These are phyloP conservation scores for Rutidosis leptorrhynchoides DNA, from an alignment of 129 eudicot species.

Conservation along the genomic window DNA sequence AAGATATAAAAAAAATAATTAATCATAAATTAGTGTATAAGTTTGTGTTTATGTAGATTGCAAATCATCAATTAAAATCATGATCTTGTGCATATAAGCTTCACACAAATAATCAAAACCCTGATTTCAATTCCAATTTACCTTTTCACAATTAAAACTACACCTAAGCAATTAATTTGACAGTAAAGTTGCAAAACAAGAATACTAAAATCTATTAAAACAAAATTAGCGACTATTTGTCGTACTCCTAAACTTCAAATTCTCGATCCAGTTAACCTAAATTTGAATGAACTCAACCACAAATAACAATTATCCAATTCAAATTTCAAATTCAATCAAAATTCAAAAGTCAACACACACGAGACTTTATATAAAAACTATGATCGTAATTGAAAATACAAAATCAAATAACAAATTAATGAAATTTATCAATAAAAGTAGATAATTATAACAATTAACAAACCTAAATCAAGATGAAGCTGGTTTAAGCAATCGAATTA, in stretches of 20 bases:
- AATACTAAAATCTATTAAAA: neutral
- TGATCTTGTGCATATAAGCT: conserved; percentile 8
- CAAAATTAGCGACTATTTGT: neutral
- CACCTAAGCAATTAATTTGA: conserved; percentile 13
- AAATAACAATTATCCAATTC: neutral
- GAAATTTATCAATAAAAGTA: neutral
- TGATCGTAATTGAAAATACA: conserved; percentile 7
- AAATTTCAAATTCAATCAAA: conserved; percentile 11
- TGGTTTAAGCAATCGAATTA: conserved; percentile 19
- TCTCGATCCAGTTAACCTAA: conserved; percentile 6
- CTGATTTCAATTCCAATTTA: conserved; percentile 21
- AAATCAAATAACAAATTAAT: neutral
- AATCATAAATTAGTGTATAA: conserved; percentile 5
- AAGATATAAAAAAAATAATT: neutral
- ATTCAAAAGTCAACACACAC: conserved; percentile 32
- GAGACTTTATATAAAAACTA: neutral
- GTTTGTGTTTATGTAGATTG: neutral
- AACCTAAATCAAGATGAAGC: conserved; percentile 26
- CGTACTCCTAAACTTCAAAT: neutral
- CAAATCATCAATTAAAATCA: neutral
- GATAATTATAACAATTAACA: neutral
- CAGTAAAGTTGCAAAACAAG: neutral
- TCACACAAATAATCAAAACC: conserved; percentile 14
- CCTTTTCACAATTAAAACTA: neutral
- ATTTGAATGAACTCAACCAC: conserved; percentile 13